Conservation (phyloP, 371 early-diverging fungal species). For the Rhizomucor pusillus region DNA sequence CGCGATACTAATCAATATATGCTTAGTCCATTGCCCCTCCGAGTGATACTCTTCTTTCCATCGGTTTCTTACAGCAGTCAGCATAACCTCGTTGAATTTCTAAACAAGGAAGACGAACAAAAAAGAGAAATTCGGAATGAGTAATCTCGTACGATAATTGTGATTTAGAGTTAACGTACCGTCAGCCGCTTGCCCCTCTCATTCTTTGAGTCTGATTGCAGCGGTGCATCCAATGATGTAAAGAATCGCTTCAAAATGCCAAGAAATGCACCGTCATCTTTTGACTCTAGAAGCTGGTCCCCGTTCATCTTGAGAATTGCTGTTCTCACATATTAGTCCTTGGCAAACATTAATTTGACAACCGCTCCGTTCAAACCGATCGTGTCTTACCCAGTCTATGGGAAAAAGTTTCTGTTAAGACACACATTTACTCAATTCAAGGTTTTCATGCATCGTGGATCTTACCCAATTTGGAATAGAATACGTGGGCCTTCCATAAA, state of each 20-base stretch:
- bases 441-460: background rate
- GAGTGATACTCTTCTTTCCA: background rate
- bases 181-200: slow-evolving; percentile 63
- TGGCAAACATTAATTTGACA: background rate
- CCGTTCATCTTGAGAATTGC: slow-evolving; percentile 94
- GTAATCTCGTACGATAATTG: background rate
- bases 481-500: slow-evolving; percentile 93
- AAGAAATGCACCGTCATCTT: slow-evolving; percentile 93
- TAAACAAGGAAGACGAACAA: slow-evolving; percentile 4
- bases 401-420: too few relatives aligned
- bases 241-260: slow-evolving; percentile 77
- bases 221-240: slow-evolving; percentile 61
- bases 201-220: slow-evolving; percentile 56
- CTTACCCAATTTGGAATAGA: slow-evolving; percentile 88
- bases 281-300: slow-evolving; percentile 75
- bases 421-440: too few relatives aligned
- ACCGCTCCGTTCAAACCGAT: background rate
- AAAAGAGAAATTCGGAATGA: background rate
- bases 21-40: too few relatives aligned
- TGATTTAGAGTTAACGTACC: slow-evolving; percentile 18
- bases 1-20: slow-evolving; percentile 60
- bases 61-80: slow-evolving; percentile 59
- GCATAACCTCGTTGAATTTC: slow-evolving; percentile 90
- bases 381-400: background rate
- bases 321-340: slow-evolving; percentile 13